These are phyloP conservation scores for Cryptosporidium xiaoi DNA, from an alignment of 169 alveolate genomes.

Conservation along the genomic window DNA sequence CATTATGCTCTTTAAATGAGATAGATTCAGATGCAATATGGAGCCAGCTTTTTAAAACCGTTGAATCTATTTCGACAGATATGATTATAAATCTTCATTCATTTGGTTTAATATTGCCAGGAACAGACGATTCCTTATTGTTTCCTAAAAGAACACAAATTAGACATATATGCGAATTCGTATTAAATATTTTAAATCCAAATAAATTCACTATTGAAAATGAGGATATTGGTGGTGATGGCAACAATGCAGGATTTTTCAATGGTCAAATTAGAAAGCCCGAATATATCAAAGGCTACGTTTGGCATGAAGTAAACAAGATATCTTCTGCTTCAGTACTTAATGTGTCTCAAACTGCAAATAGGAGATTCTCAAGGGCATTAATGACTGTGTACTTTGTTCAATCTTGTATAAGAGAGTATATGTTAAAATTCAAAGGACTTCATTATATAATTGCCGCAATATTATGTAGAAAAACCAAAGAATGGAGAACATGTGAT, in stretches of 20 bases:
- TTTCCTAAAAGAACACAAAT: constrained; percentile 8
- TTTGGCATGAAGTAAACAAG: constrained; percentile 24
- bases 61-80: constrained; percentile 48
- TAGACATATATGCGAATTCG: constrained; percentile 27
- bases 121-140: constrained; percentile 7
- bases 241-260: background rate
- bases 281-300: constrained; percentile 32
- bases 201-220: constrained; percentile 2
- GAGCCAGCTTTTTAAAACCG: constrained; percentile 31
- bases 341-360: background rate
- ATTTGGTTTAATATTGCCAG: constrained; percentile 40
- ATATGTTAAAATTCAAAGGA: constrained; percentile 44
- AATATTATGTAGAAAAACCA: constrained; percentile 49
- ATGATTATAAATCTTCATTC: constrained; percentile 22
- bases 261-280: constrained; percentile 15
- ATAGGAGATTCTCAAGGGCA: constrained; percentile 25
- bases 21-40: constrained; percentile 9
- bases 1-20: constrained; percentile 47
- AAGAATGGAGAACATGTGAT: constrained; percentile 66
- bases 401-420: constrained; percentile 37
- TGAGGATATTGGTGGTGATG: background rate
- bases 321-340: background rate
- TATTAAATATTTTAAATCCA: constrained; percentile 27
- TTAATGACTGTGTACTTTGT: constrained; percentile 27
- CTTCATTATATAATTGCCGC: constrained; percentile 53